Conservation (phyloP, 2,329 filamentous ascomycete species). For the Aspergillus fijiensis region DNA sequence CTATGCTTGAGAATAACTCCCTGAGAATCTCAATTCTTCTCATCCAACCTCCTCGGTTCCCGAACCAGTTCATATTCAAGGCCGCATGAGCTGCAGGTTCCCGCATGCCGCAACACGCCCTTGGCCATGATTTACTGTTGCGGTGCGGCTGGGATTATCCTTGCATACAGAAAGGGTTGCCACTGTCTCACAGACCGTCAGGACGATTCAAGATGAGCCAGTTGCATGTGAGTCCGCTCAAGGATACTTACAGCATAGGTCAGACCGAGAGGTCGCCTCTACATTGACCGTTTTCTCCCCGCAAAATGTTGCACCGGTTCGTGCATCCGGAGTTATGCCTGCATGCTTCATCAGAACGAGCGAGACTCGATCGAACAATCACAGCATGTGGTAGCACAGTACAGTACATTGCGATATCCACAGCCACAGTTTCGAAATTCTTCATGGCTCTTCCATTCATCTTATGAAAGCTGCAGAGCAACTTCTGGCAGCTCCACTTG, state of each 20-base stretch:
- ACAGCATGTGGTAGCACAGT: too few relatives aligned
- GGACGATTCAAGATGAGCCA: background rate
- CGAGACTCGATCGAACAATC: background rate
- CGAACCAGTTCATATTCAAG: background rate
- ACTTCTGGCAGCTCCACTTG: too few relatives aligned
- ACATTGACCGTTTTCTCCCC: background rate
- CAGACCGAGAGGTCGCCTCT: background rate
- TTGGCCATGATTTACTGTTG: background rate
- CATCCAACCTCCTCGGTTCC: background rate
- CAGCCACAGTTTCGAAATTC: too few relatives aligned
- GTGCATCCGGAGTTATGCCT: background rate
- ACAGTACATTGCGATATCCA: too few relatives aligned
- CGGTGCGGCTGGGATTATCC: background rate
- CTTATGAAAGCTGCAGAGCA: too few relatives aligned
- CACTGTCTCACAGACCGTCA: background rate
- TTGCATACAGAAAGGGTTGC: background rate
- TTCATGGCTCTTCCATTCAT: too few relatives aligned
- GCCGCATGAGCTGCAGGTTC: background rate
- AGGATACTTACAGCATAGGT: background rate
- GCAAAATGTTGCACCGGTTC: background rate
- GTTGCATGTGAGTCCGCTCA: background rate
- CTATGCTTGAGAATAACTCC: background rate
- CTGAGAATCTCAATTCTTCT: background rate
- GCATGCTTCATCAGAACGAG: background rate
- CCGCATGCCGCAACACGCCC: background rate